These are phyloP conservation scores for Stylosanthes scabra DNA, from an alignment of 331 rosid genomes.

Conservation along the genomic window DNA sequence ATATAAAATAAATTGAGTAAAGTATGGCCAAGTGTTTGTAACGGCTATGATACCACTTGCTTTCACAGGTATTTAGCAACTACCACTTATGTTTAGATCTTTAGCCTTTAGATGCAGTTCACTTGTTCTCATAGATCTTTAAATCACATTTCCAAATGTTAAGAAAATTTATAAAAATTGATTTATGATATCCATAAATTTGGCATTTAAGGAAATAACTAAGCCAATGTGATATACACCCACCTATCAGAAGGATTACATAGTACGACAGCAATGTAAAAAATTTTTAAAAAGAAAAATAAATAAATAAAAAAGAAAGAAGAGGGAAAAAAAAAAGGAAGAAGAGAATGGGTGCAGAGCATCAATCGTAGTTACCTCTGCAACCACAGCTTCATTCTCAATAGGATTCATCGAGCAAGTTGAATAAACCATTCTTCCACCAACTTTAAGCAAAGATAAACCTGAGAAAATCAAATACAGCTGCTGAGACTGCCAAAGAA, in stretches of 20 bases:
- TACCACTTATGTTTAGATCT: not conserved
- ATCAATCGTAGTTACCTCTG: constrained; percentile 69
- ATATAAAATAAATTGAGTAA: not conserved
- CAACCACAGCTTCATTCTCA: constrained; percentile 96
- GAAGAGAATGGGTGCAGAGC: not conserved
- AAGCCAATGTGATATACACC: not conserved
- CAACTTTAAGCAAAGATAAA: constrained; percentile 87
- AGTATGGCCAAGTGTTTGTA: not conserved
- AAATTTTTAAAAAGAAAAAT: not conserved
- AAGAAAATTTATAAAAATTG: not conserved
- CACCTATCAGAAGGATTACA: constrained; percentile 10
- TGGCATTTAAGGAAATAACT: not conserved
- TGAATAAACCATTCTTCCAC: constrained; percentile 96
- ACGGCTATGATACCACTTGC: not conserved
- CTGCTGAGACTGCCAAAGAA: constrained; percentile 30
- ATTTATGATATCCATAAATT: constrained; percentile 14
- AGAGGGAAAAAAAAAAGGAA: too few species aligned
- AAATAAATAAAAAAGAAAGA: not conserved
- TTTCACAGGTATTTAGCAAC: not conserved
- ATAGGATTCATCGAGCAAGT: constrained; percentile 99
- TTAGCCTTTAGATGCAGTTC: constrained; percentile 7
- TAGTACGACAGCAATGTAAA: not conserved
- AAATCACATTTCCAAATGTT: not conserved
- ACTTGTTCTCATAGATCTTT: not conserved
- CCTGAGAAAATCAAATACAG: constrained; percentile 61